Base-by-base conservation (phyloP, 352 stramenopile genomes). In the Phytophthora colocasiae region DNA sequence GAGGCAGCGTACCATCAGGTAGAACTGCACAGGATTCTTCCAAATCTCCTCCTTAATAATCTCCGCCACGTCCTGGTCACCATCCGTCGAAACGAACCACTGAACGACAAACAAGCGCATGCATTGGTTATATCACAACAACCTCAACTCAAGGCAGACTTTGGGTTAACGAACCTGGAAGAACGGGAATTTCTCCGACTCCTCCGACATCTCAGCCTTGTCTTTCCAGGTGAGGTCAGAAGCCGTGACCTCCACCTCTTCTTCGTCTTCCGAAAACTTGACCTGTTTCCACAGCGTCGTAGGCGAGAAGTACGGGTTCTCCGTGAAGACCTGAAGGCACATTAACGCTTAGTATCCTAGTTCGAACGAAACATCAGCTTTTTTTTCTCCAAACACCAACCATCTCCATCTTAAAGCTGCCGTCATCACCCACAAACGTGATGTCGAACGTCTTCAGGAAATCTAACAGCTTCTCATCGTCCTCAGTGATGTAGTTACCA, bases 1-100 rank as follows among this genome's bases (percentile, higher is more conserved):
- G 12, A 45, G 22, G 43, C 15, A 24, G 26, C 46, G 17, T 68
- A 78, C 77, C 56, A 66, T 66, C 27, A 80, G 14, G 71, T 82
- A 94, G 52, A 79, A 87, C 77, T 60, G 67, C 39, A 92, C 76
- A 12, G 85, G 82, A 58, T 78, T 81, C 75, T 91, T 92, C 83
- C 79, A 94, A 5, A 91, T 38, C 32, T 94, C 85, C 56, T 94
- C 83, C 77, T 92, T 91, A 52, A 94, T 91, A 47, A 87, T 77
- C 69, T 94, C 82, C 8, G 83, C 80, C 10, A 90, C 49, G 45
- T 89, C 81, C 53, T 90, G 72, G 22, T 86, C 75, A 5, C 67
- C 78, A 1, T 90, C 80, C 12, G 74, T 81, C 38, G 76, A 70
- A n/a, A 64, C 53, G 49, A 92, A 78, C 81, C 80, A 90, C 78